These are phyloP conservation scores for Zasmidium citrigriseum DNA, from an alignment of 2,329 filamentous ascomycete genomes.

Conservation along the genomic window DNA sequence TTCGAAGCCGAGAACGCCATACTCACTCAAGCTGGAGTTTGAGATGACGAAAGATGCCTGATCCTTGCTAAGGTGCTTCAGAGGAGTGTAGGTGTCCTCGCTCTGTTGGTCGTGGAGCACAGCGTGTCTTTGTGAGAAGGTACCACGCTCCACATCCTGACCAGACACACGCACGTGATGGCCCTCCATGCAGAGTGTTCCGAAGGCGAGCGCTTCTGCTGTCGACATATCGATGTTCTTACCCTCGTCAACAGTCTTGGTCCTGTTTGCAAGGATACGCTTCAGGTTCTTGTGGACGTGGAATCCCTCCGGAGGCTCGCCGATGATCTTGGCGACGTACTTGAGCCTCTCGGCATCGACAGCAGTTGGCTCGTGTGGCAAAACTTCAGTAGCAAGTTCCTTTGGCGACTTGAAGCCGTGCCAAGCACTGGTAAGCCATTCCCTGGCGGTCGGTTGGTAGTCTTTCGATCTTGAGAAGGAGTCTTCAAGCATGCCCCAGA, in stretches of 20 bases:
- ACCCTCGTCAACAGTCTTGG: constrained; percentile 89
- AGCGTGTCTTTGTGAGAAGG: constrained; percentile 96
- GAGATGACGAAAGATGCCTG: constrained; percentile 96
- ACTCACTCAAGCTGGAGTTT: constrained; percentile 85
- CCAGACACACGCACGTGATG: constrained; percentile 97
- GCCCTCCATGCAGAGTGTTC: constrained; percentile 84
- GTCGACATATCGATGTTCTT: constrained; percentile 98
- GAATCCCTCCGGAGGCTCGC: constrained; percentile 79
- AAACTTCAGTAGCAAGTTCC: constrained; percentile 89
- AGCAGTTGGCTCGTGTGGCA: constrained; percentile 86
- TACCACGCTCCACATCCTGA: constrained; percentile 98
- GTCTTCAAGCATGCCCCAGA: constrained; percentile 98
- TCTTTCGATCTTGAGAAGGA: constrained; percentile 97
- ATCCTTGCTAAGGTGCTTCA: constrained; percentile 84
- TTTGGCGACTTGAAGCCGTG: constrained; percentile 99
- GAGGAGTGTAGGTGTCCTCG: constrained; percentile 87
- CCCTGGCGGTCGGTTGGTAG: constrained; percentile 92
- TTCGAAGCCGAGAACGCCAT: constrained; percentile 85
- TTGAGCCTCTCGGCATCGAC: constrained; percentile 72
- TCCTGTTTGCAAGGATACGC: constrained; percentile 85
- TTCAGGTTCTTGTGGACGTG: constrained; percentile 92
- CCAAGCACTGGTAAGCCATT: constrained; percentile 98
- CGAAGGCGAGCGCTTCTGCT: constrained; percentile 92
- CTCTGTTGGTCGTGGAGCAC: constrained; percentile 97
- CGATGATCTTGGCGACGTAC: constrained; percentile 80